Evolutionary conservation across 2,329 filamentous ascomycete genomes (phyloP).

Genomic region (Penicillium aurantiogriseum): DNA sequence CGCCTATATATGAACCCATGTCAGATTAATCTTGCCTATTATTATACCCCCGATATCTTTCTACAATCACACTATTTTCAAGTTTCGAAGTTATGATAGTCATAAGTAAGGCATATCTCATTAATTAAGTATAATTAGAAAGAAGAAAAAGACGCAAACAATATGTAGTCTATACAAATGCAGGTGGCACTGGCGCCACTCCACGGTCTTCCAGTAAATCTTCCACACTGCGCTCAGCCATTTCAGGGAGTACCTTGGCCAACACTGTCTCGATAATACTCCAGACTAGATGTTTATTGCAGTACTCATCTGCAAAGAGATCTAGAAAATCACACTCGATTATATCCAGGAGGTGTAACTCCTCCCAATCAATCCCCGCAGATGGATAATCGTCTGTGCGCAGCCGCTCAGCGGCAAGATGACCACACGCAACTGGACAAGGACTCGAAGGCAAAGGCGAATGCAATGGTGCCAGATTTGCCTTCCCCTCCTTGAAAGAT

Average conservation of each 20-base stretch:
- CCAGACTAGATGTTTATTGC: slow-evolving; percentile 91
- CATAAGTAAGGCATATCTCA: slow-evolving; percentile 12
- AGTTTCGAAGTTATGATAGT: slow-evolving; percentile 1
- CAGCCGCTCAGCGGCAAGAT: slow-evolving; percentile 5
- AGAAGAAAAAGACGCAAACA: background rate
- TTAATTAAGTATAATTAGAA: slow-evolving; percentile 3
- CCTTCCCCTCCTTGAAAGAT: slow-evolving; percentile 4
- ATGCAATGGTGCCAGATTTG: slow-evolving; percentile 3
- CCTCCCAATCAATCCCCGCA: slow-evolving; percentile 39
- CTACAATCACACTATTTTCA: background rate
- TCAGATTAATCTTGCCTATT: slow-evolving; percentile 14
- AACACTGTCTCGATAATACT: slow-evolving; percentile 76
- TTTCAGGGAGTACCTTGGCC: slow-evolving; percentile 79
- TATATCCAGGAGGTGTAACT: slow-evolving; percentile 55
- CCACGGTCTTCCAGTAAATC: slow-evolving; percentile 75
- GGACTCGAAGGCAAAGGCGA: background rate
- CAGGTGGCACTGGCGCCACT: slow-evolving; percentile 22
- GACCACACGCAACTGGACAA: background rate
- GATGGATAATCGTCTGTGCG: slow-evolving; percentile 22
- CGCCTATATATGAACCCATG: slow-evolving; percentile 12
- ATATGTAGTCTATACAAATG: slow-evolving; percentile 9
- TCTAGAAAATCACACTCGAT: slow-evolving; percentile 66
- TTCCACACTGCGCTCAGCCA: slow-evolving; percentile 67
- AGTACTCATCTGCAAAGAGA: slow-evolving; percentile 76
- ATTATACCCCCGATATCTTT: slow-evolving; percentile 14